A percentile compares a stretch with the other conserved stretches of the same genome.
Evolutionary conservation across 2,329 filamentous ascomycete genomes (phyloP).

Genomic region (Cladophialophora bantiana): DNA sequence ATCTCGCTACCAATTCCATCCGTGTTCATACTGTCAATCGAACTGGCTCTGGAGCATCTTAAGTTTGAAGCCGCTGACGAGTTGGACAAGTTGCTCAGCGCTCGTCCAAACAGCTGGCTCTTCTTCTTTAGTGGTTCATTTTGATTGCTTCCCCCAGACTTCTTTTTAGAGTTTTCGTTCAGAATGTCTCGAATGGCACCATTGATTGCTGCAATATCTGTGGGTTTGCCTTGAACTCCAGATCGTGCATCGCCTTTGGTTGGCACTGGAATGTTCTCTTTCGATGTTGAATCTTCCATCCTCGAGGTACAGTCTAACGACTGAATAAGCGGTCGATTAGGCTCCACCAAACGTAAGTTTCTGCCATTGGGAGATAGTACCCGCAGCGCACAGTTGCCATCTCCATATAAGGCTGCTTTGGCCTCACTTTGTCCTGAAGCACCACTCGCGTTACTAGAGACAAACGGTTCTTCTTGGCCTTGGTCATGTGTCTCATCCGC

Average conservation of each 20-base stretch:
- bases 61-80: slow-evolving; percentile 44
- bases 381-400: slow-evolving; percentile 41
- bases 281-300: slow-evolving; percentile 15
- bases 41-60: slow-evolving; percentile 54
- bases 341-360: slow-evolving; percentile 7
- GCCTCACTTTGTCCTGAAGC: slow-evolving; percentile 17
- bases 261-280: slow-evolving; percentile 13
- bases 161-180: slow-evolving; percentile 47
- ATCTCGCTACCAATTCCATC: slow-evolving; percentile 45
- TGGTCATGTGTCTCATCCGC: neutral
- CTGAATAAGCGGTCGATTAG: slow-evolving; percentile 25
- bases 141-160: slow-evolving; percentile 36
- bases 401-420: slow-evolving; percentile 7
- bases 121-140: slow-evolving; percentile 41
- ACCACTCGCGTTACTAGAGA: neutral
- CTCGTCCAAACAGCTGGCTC: slow-evolving; percentile 51
- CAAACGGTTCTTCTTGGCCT: slow-evolving; percentile 5
- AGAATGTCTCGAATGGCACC: slow-evolving; percentile 52
- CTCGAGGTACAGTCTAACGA: slow-evolving; percentile 31
- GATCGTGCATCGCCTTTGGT: neutral
- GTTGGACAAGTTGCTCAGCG: slow-evolving; percentile 51
- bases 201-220: slow-evolving; percentile 43
- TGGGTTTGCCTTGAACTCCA: slow-evolving; percentile 17
- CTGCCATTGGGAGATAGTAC: slow-evolving; percentile 43
- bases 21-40: slow-evolving; percentile 57